Conservation (phyloP, 2,329 filamentous ascomycete genomes). For the Dothidotthia symphoricarpi region DNA sequence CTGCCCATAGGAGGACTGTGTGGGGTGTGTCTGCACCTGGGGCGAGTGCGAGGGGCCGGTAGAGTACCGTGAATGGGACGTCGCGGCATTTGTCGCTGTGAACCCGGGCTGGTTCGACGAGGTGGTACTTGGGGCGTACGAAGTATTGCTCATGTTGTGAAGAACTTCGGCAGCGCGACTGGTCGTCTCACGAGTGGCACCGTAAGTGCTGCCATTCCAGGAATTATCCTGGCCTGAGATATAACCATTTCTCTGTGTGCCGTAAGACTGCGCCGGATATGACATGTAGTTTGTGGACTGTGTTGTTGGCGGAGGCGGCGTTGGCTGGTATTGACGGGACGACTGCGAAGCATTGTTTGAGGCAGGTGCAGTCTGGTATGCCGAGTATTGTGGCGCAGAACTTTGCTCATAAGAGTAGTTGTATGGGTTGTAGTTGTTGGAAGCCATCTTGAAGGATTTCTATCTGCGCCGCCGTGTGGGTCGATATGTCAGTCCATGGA, state of each 20-base stretch:
- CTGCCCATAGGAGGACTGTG: conserved; percentile 20
- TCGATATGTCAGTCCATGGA: too few relatives aligned
- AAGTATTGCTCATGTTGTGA: conserved; percentile 35
- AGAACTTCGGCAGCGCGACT: conserved; percentile 35
- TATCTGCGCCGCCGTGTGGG: conserved; percentile 6
- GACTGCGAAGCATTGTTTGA: conserved; percentile 24
- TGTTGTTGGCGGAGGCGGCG: conserved; percentile 11
- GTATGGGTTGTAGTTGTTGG: conserved; percentile 29
- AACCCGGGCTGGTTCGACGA: conserved; percentile 21
- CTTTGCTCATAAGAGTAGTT: conserved; percentile 31
- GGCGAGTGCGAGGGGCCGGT: conserved; percentile 14
- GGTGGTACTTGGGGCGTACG: conserved; percentile 20
- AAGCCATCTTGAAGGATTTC: conserved; percentile 19
- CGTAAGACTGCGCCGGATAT: conserved; percentile 25
- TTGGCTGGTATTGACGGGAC: conserved; percentile 28
- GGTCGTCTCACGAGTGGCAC: conserved; percentile 24
- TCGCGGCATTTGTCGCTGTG: conserved; percentile 20
- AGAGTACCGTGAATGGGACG: conserved; percentile 21
- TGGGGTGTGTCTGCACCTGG: conserved; percentile 17
- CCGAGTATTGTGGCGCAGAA: conserved; percentile 29
- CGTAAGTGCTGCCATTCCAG: conserved; percentile 28
- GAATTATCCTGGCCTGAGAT: conserved; percentile 18
- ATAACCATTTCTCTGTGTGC: conserved; percentile 20
- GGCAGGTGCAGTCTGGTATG: conserved; percentile 26
- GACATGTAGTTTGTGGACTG: conserved; percentile 31